Conservation (phyloP, 352 stramenopile species). For the Phytophthora crassamura region DNA sequence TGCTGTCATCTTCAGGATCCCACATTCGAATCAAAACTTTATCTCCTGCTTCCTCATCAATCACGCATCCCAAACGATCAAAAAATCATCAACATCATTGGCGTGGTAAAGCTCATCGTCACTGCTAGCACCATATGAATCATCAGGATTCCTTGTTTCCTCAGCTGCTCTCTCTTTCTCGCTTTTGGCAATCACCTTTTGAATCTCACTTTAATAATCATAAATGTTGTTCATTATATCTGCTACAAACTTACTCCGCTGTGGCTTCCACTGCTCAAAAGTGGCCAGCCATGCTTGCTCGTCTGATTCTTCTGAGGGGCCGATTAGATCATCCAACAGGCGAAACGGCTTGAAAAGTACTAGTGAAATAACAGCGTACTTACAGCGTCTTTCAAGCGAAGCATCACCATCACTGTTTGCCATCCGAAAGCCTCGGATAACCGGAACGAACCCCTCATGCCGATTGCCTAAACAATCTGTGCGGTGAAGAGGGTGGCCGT, state of each 20-base stretch:
- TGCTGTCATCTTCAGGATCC: not conserved
- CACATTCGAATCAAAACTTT: not conserved
- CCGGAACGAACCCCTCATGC: too few species aligned
- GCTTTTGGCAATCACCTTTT: too few species aligned
- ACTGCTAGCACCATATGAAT: not conserved
- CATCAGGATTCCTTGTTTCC: not conserved
- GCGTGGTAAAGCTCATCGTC: not conserved
- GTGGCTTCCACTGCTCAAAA: conserved; percentile 5
- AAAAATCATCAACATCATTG: not conserved
- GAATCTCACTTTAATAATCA: not conserved
- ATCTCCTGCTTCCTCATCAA: not conserved
- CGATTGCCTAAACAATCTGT: too few species aligned
- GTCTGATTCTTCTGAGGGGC: too few species aligned
- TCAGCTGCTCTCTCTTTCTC: not conserved
- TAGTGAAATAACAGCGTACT: too few species aligned
- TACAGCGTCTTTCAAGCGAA: too few species aligned
- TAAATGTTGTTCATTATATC: conserved; percentile 8
- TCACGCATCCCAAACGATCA: not conserved
- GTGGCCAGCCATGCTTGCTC: too few species aligned
- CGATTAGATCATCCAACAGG: too few species aligned
- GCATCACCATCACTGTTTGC: too few species aligned
- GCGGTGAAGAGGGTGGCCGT: too few species aligned
- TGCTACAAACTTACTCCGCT: not conserved
- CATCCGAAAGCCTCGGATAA: too few species aligned
- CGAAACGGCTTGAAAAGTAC: too few species aligned